These are phyloP conservation scores for Triglochin maritima DNA, from an alignment of 106 monocot species.

Conservation along the genomic window DNA sequence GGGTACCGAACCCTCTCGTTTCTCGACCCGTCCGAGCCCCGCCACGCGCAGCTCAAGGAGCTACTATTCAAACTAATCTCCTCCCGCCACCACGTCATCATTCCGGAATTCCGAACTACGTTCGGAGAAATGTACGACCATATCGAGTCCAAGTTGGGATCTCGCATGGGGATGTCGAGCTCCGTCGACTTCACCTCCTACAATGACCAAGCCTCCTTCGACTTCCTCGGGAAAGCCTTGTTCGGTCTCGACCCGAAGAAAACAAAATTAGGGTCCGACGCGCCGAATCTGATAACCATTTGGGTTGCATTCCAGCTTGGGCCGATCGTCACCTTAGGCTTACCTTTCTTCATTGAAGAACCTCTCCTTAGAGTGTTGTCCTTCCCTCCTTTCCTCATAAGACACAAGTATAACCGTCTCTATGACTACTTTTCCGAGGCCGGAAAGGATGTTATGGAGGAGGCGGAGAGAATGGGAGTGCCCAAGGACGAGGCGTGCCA, in stretches of 20 bases:
- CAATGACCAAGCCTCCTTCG: conserved; percentile 63
- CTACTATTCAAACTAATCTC: conserved; percentile 66
- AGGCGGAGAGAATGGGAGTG: conserved; percentile 59
- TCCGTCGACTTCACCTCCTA: conserved; percentile 54
- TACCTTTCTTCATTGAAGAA: conserved; percentile 56
- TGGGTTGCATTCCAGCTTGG: conserved; percentile 78
- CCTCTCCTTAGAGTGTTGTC: conserved; percentile 43
- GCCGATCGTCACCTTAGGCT: conserved; percentile 58
- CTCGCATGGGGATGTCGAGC: conserved; percentile 23
- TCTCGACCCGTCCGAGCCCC: conserved; percentile 79
- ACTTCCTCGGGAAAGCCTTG: conserved; percentile 43
- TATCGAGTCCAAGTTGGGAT: conserved; percentile 30
- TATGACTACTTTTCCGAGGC: conserved; percentile 53
- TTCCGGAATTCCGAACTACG: conserved; percentile 59
- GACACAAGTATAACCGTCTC: conserved; percentile 46
- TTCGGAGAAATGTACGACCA: conserved; percentile 41
- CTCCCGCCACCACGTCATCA: conserved; percentile 27
- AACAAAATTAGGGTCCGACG: conserved; percentile 41
- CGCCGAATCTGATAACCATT: conserved; percentile 44
- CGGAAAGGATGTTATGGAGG: conserved; percentile 37
- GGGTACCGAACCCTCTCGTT: conserved; percentile 76
- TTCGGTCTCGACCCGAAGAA: conserved; percentile 41
- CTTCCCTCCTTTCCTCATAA: conserved; percentile 46
- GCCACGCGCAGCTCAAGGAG: conserved; percentile 62
- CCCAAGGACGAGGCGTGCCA: conserved; percentile 73